Percentiles rank a stretch among this genome's conserved stretches.
Conservation (phyloP, 164 flowering plant species). For the Annona squamosa region DNA sequence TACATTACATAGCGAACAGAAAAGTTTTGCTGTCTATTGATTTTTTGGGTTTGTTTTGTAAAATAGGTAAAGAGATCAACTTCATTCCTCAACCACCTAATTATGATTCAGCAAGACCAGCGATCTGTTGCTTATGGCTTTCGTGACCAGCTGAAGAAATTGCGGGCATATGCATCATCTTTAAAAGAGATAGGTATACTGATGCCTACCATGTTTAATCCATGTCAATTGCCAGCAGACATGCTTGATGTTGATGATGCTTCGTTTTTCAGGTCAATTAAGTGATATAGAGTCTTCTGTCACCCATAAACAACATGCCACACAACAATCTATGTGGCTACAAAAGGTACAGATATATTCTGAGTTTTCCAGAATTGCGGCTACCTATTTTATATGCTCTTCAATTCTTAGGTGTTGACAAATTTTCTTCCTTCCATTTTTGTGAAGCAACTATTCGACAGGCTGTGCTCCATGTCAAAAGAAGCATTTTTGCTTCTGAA, state of each 20-base stretch:
- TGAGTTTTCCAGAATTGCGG: neutral
- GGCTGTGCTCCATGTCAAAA: slow-evolving; percentile 33
- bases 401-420: neutral
- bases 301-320: slow-evolving; percentile 35
- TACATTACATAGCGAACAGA: neutral
- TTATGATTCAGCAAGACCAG: slow-evolving; percentile 66
- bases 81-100: slow-evolving; percentile 65
- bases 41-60: neutral
- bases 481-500: slow-evolving; percentile 56
- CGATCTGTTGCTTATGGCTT: slow-evolving; percentile 48
- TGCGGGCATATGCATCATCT: slow-evolving; percentile 28
- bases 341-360: slow-evolving; percentile 54
- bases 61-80: slow-evolving; percentile 46
- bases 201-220: neutral
- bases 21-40: neutral
- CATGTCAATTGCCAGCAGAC: neutral
- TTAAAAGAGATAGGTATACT: slow-evolving; percentile 27
- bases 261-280: slow-evolving; percentile 9
- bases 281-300: slow-evolving; percentile 17
- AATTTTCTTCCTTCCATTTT: neutral
- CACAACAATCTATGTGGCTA: slow-evolving; percentile 65
- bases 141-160: slow-evolving; percentile 30
- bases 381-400: neutral
- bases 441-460: slow-evolving; percentile 73
- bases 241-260: neutral